A percentile compares a stretch with the other conserved stretches of the same genome.
Conservation (phyloP, 2,329 filamentous ascomycete genomes). For the Claviceps paspali region DNA sequence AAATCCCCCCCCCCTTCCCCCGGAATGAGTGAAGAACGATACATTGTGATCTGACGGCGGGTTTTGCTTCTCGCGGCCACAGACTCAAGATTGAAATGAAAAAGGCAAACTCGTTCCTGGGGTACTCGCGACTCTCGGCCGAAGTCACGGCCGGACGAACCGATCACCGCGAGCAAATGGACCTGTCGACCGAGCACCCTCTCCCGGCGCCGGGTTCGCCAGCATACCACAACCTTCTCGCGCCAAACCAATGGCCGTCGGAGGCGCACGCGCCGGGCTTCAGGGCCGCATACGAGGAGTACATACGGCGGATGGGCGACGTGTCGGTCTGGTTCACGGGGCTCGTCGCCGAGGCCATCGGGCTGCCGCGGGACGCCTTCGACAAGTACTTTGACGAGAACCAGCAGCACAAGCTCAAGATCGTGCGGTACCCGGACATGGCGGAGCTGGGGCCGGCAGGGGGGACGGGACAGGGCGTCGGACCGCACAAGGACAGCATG, state of each 20-base stretch:
- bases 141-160: constrained; percentile 58
- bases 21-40: no score
- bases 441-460: constrained; percentile 33
- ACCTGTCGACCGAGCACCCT: constrained; percentile 66
- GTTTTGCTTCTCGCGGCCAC: neutral
- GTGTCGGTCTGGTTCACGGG: constrained; percentile 62
- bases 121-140: constrained; percentile 50
- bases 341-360: constrained; percentile 73
- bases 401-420: constrained; percentile 77
- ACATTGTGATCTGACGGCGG: no score
- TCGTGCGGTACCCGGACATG: constrained; percentile 71
- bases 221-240: constrained; percentile 58
- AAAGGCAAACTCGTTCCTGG: constrained; percentile 56
- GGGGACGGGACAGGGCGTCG: constrained; percentile 45
- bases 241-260: constrained; percentile 70
- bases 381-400: constrained; percentile 60
- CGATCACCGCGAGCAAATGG: constrained; percentile 77
- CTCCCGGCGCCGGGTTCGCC: constrained; percentile 47
- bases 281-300: constrained; percentile 52
- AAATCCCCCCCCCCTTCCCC: no score
- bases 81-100: constrained; percentile 58
- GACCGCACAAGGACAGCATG: constrained; percentile 78
- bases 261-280: constrained; percentile 48
- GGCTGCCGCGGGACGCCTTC: constrained; percentile 54
- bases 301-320: constrained; percentile 59